phyloP scores from a whole-genome alignment of 2,329 filamentous ascomycete genomes.

The Claviceps humidiphila region DNA sequence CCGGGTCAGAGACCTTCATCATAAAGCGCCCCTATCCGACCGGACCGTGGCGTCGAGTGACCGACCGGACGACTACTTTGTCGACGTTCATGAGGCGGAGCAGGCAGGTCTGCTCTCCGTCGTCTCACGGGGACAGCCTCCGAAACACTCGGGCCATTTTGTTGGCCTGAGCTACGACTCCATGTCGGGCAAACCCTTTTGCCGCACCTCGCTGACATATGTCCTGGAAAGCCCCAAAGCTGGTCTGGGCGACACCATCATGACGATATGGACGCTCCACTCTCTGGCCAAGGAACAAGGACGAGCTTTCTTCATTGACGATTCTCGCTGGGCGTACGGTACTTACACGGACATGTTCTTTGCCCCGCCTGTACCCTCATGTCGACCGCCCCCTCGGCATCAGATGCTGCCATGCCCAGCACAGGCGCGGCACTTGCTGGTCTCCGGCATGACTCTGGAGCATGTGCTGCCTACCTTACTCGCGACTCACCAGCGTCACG shows the following conservation, averaged over 20 bases:
- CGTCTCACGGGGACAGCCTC: constrained; percentile 20
- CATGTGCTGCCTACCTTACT: constrained; percentile 49
- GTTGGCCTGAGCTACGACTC: constrained; percentile 34
- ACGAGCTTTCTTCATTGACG: constrained; percentile 71
- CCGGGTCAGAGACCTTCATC: constrained; percentile 36
- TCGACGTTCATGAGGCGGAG: constrained; percentile 65
- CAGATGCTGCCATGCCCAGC: constrained; percentile 72
- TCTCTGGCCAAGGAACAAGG: constrained; percentile 63
- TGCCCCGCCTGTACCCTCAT: constrained; percentile 49
- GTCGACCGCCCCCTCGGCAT: constrained; percentile 57
- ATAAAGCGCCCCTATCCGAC: constrained; percentile 26
- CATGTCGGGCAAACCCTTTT: constrained; percentile 40
- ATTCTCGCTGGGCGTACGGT: constrained; percentile 73
- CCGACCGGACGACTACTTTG: constrained; percentile 51
- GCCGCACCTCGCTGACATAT: constrained; percentile 61
- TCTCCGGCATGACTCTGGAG: constrained; percentile 53
- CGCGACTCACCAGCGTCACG: constrained; percentile 17
- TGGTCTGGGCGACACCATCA: constrained; percentile 62
- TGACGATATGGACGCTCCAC: constrained; percentile 75
- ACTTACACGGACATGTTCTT: constrained; percentile 60
- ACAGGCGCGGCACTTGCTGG: constrained; percentile 59
- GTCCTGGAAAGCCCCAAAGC: constrained; percentile 61
- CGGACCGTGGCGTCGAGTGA: constrained; percentile 41
- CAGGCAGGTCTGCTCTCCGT: constrained; percentile 45
- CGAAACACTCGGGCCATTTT: constrained; percentile 29